Percentiles rank a stretch among this genome's conserved stretches.
Evolutionary conservation across 495 filamentous ascomycete species (phyloP).

Genomic region (Trichocladium uniseriatum): DNA sequence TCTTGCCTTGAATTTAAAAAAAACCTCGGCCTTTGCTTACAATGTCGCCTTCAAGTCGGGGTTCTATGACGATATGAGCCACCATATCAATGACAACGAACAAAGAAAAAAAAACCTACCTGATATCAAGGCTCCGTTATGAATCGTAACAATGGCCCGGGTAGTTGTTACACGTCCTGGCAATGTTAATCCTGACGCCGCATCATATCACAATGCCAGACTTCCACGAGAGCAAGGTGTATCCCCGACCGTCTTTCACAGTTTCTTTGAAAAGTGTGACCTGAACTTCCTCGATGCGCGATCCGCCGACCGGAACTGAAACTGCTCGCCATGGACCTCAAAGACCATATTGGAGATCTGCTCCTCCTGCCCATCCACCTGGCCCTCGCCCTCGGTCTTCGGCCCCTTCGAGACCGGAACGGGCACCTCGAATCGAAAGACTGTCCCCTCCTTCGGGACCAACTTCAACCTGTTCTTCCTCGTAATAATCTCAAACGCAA

Average conservation of each 20-base stretch:
- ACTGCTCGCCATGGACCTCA: conserved; percentile 81
- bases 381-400: conserved; percentile 2
- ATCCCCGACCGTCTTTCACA: conserved; percentile 36
- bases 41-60: no score
- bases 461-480: conserved; percentile 56
- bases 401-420: conserved; percentile 24
- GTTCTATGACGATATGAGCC: no score
- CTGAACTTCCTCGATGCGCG: conserved; percentile 89
- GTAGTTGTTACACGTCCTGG: neutral
- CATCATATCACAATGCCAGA: neutral
- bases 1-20: no score
- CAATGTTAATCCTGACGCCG: neutral
- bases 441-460: conserved; percentile 79
- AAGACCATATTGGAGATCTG: conserved; percentile 50
- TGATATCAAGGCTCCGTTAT: no score
- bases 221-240: neutral
- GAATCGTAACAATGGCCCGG: neutral
- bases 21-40: no score
- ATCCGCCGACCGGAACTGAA: conserved; percentile 73
- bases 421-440: conserved; percentile 72
- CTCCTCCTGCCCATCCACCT: conserved; percentile 11
- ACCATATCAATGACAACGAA: no score
- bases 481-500: conserved; percentile 76
- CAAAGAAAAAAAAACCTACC: no score
- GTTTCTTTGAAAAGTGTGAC: conserved; percentile 54